Conservation (phyloP, 2,329 filamentous ascomycete genomes). For the Fusarium marasasianum region DNA sequence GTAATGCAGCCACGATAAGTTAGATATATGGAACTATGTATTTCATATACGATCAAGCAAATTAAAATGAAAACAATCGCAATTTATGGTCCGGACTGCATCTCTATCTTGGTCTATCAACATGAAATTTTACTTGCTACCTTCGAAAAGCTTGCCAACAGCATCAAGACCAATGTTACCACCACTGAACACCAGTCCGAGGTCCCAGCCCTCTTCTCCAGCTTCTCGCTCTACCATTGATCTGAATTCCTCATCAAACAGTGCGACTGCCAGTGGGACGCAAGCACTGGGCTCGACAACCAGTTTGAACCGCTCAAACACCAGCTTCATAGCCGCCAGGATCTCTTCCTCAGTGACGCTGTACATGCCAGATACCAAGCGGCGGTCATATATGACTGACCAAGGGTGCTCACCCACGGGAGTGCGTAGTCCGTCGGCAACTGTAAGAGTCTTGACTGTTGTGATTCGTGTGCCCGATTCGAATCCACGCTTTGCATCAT, state of each 20-base stretch:
- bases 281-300: slow-evolving; percentile 89
- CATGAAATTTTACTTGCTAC: slow-evolving; percentile 6
- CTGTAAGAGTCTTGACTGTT: slow-evolving; percentile 77
- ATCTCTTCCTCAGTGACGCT: slow-evolving; percentile 87
- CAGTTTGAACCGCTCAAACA: slow-evolving; percentile 89
- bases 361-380: slow-evolving; percentile 76
- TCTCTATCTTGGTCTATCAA: not conserved
- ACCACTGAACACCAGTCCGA: slow-evolving; percentile 68
- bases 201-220: slow-evolving; percentile 77
- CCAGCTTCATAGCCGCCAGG: slow-evolving; percentile 75
- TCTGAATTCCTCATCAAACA: slow-evolving; percentile 89
- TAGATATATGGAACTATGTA: not conserved
- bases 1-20: not conserved
- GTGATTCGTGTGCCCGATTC: slow-evolving; percentile 70
- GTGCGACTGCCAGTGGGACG: slow-evolving; percentile 81
- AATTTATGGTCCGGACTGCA: not conserved
- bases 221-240: slow-evolving; percentile 73
- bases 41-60: not conserved
- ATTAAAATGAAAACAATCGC: not conserved
- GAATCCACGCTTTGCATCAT: slow-evolving; percentile 81
- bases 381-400: slow-evolving; percentile 75
- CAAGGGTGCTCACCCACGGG: slow-evolving; percentile 82
- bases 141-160: slow-evolving; percentile 60
- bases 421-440: slow-evolving; percentile 89
- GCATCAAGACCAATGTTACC: slow-evolving; percentile 68